Percentiles rank a stretch among this genome's conserved stretches.
phyloP scores from a whole-genome alignment of 805 yeast genomes.

The Lachancea lanzarotensis region DNA sequence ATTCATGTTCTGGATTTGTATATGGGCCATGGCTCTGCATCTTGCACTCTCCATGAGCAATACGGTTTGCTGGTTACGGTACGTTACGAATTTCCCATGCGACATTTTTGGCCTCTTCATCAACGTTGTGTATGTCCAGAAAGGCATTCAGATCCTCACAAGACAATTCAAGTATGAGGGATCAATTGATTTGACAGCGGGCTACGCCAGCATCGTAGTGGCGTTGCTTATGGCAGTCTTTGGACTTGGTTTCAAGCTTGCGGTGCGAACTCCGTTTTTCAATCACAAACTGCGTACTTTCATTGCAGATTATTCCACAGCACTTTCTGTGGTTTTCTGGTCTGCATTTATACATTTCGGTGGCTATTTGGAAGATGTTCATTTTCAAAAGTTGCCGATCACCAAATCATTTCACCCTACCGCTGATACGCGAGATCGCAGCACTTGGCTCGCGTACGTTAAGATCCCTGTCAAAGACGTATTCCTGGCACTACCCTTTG shows the following conservation, averaged over 20 bases:
- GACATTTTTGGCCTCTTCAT: conserved; percentile 92
- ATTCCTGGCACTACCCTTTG: conserved; percentile 90
- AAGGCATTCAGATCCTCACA: conserved; percentile 76
- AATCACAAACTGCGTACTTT: conserved; percentile 56
- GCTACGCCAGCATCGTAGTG: conserved; percentile 69
- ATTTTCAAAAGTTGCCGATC: conserved; percentile 59
- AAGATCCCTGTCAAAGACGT: conserved; percentile 56
- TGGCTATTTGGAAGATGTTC: conserved; percentile 53
- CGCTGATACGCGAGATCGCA: conserved; percentile 21
- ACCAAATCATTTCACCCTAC: conserved; percentile 76
- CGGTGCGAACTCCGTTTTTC: conserved; percentile 51
- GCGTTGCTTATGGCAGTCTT: conserved; percentile 70
- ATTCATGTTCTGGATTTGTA: conserved; percentile 92
- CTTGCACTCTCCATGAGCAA: conserved; percentile 63
- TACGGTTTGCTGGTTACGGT: conserved; percentile 56
- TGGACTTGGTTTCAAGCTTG: conserved; percentile 60
- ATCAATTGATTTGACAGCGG: conserved; percentile 36
- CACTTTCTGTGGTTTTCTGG: conserved; percentile 77
- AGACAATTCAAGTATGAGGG: conserved; percentile 52
- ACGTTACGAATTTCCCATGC: conserved; percentile 77
- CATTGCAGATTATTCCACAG: conserved; percentile 81
- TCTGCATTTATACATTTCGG: conserved; percentile 93
- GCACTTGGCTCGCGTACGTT: conserved; percentile 38
- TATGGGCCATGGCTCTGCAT: conserved; percentile 87
- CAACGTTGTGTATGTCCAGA: conserved; percentile 79